Evolutionary conservation across 176 grass and related monocot species (phyloP), one percentile per base, ranked within the genome.

Genomic region (Paspalum notatum): DNA sequence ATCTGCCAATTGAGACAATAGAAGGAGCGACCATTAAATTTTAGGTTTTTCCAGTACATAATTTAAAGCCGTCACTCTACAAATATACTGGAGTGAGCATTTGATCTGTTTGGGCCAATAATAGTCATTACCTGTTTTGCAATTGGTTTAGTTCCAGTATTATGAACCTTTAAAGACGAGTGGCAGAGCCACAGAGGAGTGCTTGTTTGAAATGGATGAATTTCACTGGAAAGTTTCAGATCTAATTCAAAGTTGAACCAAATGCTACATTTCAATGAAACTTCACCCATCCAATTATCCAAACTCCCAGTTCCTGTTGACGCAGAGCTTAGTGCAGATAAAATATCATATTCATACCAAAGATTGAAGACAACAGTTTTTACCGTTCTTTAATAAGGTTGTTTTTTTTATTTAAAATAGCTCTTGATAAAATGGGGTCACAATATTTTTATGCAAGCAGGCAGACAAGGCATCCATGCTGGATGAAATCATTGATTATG

Each of bases 401-500:
- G 2, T 37, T 12, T 62, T 44, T 62, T 26, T n/a, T 68, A 15
- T 25, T n/a, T 76, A 46, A 53, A 58, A 61, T 58, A 72, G 44
- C 44, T 62, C 22, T 82, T 27, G 15, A 75, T 39, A 80, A 78
- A n/a, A 79, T 81, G 10, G 12, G 11, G 66, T 48, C 17, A 15
- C 57, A 16, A 25, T 77, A 1, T 72, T 80, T 81, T 85, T 8
- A 32, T 72, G 59, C 85, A 66, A 81, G 52, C 94, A 93, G 91
- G 86, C 94, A 77, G 94, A 97, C 55, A 97, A 97, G 75, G 82
- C 89, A 87, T 88, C 94, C 49, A 91, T 97, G 89, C 74, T 97
- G 1, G 94, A 97, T 78, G 91, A 97, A 75, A 97, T 97, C 53
- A 97, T 97, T 69, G 89, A 97, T 49, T 93, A 97, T 84, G 89